phyloP scores from a whole-genome alignment of 2,329 filamentous ascomycete genomes.

The Beauveria medogensis region DNA sequence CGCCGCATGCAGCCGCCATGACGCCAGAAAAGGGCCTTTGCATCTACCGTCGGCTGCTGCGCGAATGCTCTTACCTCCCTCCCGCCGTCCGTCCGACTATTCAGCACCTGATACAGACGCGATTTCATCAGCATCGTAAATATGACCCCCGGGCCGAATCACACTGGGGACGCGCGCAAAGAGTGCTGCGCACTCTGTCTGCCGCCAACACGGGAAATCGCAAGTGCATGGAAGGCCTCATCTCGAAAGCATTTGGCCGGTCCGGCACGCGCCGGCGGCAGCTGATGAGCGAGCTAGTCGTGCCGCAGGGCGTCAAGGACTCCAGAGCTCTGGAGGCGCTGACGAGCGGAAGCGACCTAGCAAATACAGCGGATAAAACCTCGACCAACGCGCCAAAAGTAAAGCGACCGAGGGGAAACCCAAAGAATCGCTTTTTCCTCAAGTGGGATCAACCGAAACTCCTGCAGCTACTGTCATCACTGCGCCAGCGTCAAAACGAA shows the following conservation, averaged over 20 bases:
- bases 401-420: slow-evolving; percentile 5
- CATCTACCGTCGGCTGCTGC: slow-evolving; percentile 51
- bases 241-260: slow-evolving; percentile 45
- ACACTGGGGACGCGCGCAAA: slow-evolving; percentile 33
- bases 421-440: slow-evolving; percentile 30
- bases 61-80: slow-evolving; percentile 53
- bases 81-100: slow-evolving; percentile 39
- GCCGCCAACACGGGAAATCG: slow-evolving; percentile 46
- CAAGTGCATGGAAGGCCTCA: slow-evolving; percentile 37
- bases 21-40: not conserved
- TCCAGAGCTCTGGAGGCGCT: slow-evolving; percentile 32
- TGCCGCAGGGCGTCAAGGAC: slow-evolving; percentile 29
- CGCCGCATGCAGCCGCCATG: not conserved
- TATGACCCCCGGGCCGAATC: slow-evolving; percentile 20
- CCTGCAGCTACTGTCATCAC: slow-evolving; percentile 31
- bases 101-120: slow-evolving; percentile 32
- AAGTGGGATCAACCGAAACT: slow-evolving; percentile 43
- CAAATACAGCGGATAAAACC: not conserved
- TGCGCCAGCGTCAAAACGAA: slow-evolving; percentile 26
- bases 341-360: slow-evolving; percentile 12
- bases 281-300: slow-evolving; percentile 34
- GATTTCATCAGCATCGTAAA: slow-evolving; percentile 35
- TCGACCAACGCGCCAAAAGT: not conserved
- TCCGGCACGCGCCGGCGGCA: slow-evolving; percentile 41
- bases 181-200: slow-evolving; percentile 38